These are phyloP conservation scores for Sideroxylon spinosum DNA, from an alignment of 179 eudicot genomes.

Conservation along the genomic window DNA sequence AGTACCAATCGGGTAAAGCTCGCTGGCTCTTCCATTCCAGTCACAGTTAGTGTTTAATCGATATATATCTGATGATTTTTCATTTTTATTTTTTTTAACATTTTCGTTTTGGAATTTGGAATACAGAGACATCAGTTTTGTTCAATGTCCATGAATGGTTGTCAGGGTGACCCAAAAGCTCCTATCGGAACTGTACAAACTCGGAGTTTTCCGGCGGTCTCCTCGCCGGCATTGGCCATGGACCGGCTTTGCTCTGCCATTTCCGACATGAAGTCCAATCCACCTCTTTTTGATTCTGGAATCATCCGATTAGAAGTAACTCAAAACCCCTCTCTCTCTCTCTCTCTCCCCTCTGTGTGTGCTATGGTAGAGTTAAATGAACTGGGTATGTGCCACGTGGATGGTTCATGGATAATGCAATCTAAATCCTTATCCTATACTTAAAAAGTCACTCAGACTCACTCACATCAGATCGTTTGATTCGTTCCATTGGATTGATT, in stretches of 20 bases:
- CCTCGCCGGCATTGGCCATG: conserved; percentile 41
- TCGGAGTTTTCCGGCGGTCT: conserved; percentile 43
- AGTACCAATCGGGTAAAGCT: too few species aligned
- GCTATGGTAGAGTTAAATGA: background rate
- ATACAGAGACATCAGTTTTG: conserved; percentile 27
- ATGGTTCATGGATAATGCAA: conserved; percentile 23
- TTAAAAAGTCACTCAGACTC: too few species aligned
- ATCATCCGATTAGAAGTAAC: conserved; percentile 77
- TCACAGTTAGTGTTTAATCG: too few species aligned
- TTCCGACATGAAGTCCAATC: conserved; percentile 35
- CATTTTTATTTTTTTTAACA: background rate
- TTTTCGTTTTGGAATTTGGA: background rate
- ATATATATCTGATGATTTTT: too few species aligned
- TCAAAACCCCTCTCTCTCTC: background rate
- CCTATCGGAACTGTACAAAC: conserved; percentile 59
- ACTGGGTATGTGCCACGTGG: conserved; percentile 44
- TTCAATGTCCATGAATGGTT: conserved; percentile 73
- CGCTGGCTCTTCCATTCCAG: too few species aligned
- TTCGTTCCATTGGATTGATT: too few species aligned
- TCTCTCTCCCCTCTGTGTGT: background rate
- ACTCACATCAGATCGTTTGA: background rate
- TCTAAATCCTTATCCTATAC: conserved; percentile 34
- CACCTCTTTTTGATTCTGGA: conserved; percentile 57
- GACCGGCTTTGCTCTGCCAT: conserved; percentile 50
- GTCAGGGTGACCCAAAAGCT: conserved; percentile 44